These are phyloP conservation scores for Scutellaria galericulata DNA, from an alignment of 257 asterid species.

Conservation along the genomic window DNA sequence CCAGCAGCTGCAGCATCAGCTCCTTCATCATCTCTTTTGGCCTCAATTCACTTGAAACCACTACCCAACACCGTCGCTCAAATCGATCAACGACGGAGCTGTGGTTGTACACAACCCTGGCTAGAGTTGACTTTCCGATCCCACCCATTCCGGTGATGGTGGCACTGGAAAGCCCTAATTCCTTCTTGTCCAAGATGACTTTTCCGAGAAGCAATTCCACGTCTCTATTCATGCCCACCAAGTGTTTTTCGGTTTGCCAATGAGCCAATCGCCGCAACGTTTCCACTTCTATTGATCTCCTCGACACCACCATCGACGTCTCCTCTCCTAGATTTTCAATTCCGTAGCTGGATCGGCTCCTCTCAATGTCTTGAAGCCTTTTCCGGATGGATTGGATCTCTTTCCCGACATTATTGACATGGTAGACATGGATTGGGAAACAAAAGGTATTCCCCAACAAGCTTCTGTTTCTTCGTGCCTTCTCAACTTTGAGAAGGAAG, in stretches of 20 bases:
- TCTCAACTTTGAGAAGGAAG: too few species aligned
- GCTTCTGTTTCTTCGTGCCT: too few species aligned
- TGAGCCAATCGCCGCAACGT: not conserved
- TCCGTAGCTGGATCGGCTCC: not conserved
- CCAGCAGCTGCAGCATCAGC: not conserved
- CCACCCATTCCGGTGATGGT: not conserved
- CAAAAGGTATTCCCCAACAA: too few species aligned
- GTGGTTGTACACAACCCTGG: constrained; percentile 14
- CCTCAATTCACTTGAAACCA: constrained; percentile 24
- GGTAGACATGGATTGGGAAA: not conserved
- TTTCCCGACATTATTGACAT: not conserved
- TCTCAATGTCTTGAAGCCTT: not conserved
- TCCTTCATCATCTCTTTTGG: constrained; percentile 13
- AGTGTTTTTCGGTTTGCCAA: not conserved
- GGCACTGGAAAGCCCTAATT: not conserved
- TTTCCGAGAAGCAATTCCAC: not conserved
- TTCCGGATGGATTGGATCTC: not conserved
- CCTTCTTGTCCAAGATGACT: not conserved
- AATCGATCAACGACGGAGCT: not conserved
- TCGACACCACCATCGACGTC: not conserved
- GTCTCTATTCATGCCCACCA: not conserved
- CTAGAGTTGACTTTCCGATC: not conserved
- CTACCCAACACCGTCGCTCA: constrained; percentile 30
- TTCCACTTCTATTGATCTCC: not conserved
- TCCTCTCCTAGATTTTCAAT: not conserved